A percentile compares a stretch with the other conserved stretches of the same genome.
phyloP scores from a whole-genome alignment of 257 asterid species.

The Prunella vulgaris region DNA sequence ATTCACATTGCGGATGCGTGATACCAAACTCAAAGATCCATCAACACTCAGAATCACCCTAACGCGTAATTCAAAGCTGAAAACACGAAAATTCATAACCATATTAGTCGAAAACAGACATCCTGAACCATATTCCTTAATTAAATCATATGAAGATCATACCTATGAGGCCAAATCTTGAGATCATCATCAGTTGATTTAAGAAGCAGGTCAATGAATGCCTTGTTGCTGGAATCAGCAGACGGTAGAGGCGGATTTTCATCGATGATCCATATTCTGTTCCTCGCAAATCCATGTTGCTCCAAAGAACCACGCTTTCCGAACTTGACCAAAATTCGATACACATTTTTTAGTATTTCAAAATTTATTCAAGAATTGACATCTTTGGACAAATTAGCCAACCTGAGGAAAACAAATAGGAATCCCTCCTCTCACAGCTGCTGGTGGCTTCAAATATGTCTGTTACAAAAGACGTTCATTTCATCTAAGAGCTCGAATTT shows the following conservation, averaged over 20 bases:
- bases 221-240: constrained; percentile 36
- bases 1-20: constrained; percentile 69
- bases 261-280: constrained; percentile 64
- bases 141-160: not conserved
- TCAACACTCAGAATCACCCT: constrained; percentile 56
- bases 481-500: too few relatives aligned
- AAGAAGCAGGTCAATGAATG: constrained; percentile 54
- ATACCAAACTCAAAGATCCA: constrained; percentile 56
- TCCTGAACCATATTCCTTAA: not conserved
- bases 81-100: not conserved
- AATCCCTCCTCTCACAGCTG: constrained; percentile 87
- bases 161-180: constrained; percentile 84
- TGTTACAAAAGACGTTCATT: too few relatives aligned
- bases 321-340: constrained; percentile 36
- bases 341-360: not conserved
- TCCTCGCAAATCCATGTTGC: constrained; percentile 87
- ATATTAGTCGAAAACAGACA: constrained; percentile 5
- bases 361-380: not conserved
- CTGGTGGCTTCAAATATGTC: constrained; percentile 72
- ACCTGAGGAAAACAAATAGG: constrained; percentile 94
- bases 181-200: constrained; percentile 76
- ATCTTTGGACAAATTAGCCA: not conserved
- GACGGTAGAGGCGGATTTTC: constrained; percentile 57
- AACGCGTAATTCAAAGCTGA: constrained; percentile 71
- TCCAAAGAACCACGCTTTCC: constrained; percentile 76